phyloP scores from a whole-genome alignment of 2,329 filamentous ascomycete species.

The Colletotrichum sp. region DNA sequence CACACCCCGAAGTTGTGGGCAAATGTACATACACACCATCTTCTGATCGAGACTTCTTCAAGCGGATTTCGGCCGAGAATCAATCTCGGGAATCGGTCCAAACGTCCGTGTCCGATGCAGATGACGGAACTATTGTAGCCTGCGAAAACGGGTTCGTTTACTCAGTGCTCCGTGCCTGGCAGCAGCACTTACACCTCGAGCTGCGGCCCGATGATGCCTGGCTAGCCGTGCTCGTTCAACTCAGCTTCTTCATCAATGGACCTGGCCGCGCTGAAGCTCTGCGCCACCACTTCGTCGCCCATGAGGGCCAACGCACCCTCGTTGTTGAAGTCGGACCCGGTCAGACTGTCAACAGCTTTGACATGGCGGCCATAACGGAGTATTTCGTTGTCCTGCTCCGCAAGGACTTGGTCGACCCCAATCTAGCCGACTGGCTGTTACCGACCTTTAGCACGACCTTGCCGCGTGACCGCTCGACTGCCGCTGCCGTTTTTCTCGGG shows the following conservation, averaged over 20 bases:
- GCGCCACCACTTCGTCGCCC: neutral
- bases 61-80: neutral
- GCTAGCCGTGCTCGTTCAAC: neutral
- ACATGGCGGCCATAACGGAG: neutral
- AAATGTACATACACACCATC: neutral
- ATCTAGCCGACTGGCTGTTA: neutral
- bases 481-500: neutral
- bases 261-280: neutral
- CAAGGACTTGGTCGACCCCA: neutral
- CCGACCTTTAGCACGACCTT: neutral
- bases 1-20: neutral
- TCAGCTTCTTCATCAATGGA: neutral
- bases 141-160: neutral
- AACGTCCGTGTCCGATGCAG: neutral
- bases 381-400: neutral
- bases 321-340: neutral
- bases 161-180: neutral
- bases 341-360: neutral
- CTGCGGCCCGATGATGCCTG: neutral
- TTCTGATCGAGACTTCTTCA: neutral
- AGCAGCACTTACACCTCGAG: neutral
- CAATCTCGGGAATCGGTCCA: neutral
- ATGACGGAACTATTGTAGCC: neutral
- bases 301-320: neutral
- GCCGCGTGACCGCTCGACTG: neutral